phyloP scores from a whole-genome alignment of 495 filamentous ascomycete genomes.

The Aspergillus ostianus region DNA sequence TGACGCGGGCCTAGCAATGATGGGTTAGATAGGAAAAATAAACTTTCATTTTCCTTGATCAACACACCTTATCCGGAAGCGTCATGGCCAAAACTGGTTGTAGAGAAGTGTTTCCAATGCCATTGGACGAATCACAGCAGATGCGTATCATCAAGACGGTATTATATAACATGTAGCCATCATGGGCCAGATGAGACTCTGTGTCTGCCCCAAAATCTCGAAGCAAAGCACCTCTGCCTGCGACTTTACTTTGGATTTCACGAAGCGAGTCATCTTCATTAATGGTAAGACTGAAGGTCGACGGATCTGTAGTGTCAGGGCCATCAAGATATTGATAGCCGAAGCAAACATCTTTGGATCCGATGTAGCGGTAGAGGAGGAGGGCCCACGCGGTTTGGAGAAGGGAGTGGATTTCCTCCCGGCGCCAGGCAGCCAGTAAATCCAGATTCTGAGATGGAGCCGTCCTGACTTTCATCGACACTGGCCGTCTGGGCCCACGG shows the following conservation, averaged over 20 bases:
- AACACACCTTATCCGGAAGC: conserved; percentile 37
- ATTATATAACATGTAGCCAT: conserved; percentile 33
- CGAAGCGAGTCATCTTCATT: conserved; percentile 33
- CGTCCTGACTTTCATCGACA: conserved; percentile 37
- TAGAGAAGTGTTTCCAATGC: conserved; percentile 16
- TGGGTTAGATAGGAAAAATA: conserved; percentile 9
- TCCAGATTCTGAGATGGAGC: conserved; percentile 30
- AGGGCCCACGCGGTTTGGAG: conserved; percentile 56
- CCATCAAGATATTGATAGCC: conserved; percentile 45
- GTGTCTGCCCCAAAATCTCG: conserved; percentile 11
- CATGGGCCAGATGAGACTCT: conserved; percentile 9
- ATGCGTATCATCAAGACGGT: conserved; percentile 42
- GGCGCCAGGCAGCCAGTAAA: conserved; percentile 37
- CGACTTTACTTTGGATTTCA: conserved; percentile 32
- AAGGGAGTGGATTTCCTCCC: conserved; percentile 28
- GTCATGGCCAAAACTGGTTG: conserved; percentile 31
- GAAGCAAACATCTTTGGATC: conserved; percentile 55
- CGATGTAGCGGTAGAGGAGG: conserved; percentile 53
- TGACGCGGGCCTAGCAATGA: conserved; percentile 38
- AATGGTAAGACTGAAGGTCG: conserved; percentile 28
- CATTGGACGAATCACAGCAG: conserved; percentile 24
- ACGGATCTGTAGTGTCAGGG: conserved; percentile 18
- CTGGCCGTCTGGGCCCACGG: conserved; percentile 33
- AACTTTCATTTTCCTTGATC: neutral
- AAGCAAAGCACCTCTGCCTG: conserved; percentile 9